Evolutionary conservation across 257 asterid species (phyloP).

Genomic region (Solanum tarapatanum): DNA sequence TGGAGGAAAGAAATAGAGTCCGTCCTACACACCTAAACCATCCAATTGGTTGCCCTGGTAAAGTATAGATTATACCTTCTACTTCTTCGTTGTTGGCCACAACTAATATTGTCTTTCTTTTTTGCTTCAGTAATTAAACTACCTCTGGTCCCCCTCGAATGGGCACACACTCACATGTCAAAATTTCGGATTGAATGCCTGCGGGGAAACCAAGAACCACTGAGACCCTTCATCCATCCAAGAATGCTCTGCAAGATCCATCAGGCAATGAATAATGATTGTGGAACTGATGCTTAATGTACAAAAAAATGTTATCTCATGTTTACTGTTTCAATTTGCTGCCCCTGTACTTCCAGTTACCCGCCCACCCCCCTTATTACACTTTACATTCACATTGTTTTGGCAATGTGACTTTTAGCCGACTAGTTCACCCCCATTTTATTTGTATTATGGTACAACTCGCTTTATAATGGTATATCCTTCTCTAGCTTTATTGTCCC

Average conservation of each 20-base stretch:
- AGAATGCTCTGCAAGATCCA: too few species aligned
- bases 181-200: background rate
- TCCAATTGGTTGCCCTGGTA: too few species aligned
- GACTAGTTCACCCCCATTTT: background rate
- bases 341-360: background rate
- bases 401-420: background rate
- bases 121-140: background rate
- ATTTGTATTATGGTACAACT: background rate
- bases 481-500: background rate
- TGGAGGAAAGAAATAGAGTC: too few species aligned
- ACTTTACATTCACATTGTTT: background rate
- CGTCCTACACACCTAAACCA: too few species aligned
- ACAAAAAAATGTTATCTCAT: background rate
- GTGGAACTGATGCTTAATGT: background rate
- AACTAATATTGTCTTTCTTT: too few species aligned
- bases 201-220: background rate
- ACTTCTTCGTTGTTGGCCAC: background rate
- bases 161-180: background rate
- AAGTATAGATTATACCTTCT: too few species aligned
- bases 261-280: background rate
- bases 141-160: background rate
- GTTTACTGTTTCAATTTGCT: background rate
- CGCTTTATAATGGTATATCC: background rate
- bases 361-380: background rate
- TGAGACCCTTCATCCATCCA: background rate